phyloP scores from a whole-genome alignment of 2,329 filamentous ascomycete genomes.

The Monosporascus sp. region DNA sequence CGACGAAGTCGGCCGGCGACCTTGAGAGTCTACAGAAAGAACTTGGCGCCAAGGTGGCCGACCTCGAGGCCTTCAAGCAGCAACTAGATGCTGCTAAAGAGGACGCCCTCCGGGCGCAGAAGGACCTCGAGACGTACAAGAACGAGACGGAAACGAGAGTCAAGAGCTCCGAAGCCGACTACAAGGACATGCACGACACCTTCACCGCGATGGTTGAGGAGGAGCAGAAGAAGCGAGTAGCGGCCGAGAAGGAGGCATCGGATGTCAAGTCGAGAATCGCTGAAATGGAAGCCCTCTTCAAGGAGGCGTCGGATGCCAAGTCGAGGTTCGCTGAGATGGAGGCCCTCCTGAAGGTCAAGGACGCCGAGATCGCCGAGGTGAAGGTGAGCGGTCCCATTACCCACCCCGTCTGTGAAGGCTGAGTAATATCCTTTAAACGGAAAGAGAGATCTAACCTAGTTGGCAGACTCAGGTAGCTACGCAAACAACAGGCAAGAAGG shows the following conservation, averaged over 20 bases:
- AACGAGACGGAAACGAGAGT: slow-evolving; percentile 45
- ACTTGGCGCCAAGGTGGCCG: slow-evolving; percentile 27
- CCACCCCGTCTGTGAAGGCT: background rate
- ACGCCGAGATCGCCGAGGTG: slow-evolving; percentile 58
- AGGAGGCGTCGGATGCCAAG: slow-evolving; percentile 26
- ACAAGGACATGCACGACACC: slow-evolving; percentile 58
- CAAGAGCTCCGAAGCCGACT: slow-evolving; percentile 55
- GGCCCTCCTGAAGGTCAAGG: slow-evolving; percentile 47
- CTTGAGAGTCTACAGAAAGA: slow-evolving; percentile 22
- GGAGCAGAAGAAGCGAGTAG: slow-evolving; percentile 37
- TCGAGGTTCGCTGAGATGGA: slow-evolving; percentile 31
- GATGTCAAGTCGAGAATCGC: slow-evolving; percentile 27
- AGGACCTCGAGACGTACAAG: slow-evolving; percentile 49
- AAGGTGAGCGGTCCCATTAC: slow-evolving; percentile 36
- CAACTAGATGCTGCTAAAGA: slow-evolving; percentile 37
- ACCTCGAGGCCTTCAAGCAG: slow-evolving; percentile 30
- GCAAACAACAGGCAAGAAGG: slow-evolving; percentile 38
- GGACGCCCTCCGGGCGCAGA: slow-evolving; percentile 36
- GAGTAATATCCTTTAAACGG: background rate
- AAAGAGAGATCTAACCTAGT: slow-evolving; percentile 9
- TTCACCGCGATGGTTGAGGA: slow-evolving; percentile 57
- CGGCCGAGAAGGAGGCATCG: slow-evolving; percentile 24
- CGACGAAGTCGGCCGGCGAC: slow-evolving; percentile 22
- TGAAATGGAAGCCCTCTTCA: slow-evolving; percentile 31
- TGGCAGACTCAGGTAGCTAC: slow-evolving; percentile 40